Percentiles rank a stretch among this genome's conserved stretches.
Evolutionary conservation across 169 alveolate genomes (phyloP).

Genomic region (Eimeria sp.): DNA sequence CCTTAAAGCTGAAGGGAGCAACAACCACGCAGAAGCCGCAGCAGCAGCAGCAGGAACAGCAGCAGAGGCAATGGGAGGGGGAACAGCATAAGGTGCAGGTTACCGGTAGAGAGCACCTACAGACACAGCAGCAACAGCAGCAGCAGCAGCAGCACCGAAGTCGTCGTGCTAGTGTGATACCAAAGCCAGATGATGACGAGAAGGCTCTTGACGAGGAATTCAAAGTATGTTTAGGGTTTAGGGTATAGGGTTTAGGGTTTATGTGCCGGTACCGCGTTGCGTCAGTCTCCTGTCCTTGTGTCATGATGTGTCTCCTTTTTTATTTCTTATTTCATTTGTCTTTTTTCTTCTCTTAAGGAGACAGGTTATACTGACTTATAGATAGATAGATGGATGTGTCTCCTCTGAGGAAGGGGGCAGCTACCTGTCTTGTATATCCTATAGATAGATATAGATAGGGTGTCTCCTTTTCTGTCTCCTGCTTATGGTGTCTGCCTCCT

Average conservation of each 20-base stretch:
- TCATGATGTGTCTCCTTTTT: no score
- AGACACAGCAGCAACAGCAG: conserved; percentile 15
- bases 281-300: no score
- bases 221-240: neutral
- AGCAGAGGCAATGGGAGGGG: neutral
- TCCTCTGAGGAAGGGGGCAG: neutral
- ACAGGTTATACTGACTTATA: no score
- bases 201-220: conserved; percentile 37
- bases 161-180: neutral
- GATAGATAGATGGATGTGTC: neutral
- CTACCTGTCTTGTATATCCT: neutral
- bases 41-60: neutral
- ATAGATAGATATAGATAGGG: no score
- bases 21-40: neutral
- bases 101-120: neutral
- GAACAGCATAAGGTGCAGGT: neutral
- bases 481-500: neutral
- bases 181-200: neutral
- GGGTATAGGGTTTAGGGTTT: conserved; percentile 6
- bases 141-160: conserved; percentile 13
- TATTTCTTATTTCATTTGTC: no score
- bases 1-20: neutral
- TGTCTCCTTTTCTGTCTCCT: neutral
- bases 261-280: neutral
- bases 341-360: no score